A percentile compares a stretch with the other conserved stretches of the same genome.
Evolutionary conservation across 179 eudicot genomes (phyloP).

Genomic region (Amaranthus tricolor): DNA sequence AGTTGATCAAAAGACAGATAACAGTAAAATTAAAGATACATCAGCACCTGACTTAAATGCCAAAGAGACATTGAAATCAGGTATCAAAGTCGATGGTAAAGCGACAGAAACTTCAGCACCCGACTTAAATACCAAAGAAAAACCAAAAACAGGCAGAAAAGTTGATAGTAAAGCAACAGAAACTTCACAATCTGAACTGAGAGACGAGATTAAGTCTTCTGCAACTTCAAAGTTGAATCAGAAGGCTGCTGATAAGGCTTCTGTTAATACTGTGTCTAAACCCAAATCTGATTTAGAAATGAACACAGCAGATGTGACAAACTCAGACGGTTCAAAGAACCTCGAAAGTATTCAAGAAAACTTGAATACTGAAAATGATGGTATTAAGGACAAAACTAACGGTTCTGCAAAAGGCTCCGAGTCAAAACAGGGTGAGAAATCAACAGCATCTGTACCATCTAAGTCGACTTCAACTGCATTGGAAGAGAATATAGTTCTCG

Average conservation of each 20-base stretch:
- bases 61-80: slow-evolving; percentile 39
- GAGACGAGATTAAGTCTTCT: slow-evolving; percentile 12
- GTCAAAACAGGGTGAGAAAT: slow-evolving; percentile 38
- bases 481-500: slow-evolving; percentile 88
- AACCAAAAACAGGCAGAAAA: slow-evolving; percentile 30
- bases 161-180: slow-evolving; percentile 32
- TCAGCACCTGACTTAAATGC: slow-evolving; percentile 34
- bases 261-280: slow-evolving; percentile 19
- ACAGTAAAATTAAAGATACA: slow-evolving; percentile 29
- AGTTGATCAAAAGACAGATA: slow-evolving; percentile 34
- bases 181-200: neutral
- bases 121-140: slow-evolving; percentile 33
- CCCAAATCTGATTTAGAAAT: slow-evolving; percentile 21
- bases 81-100: slow-evolving; percentile 31
- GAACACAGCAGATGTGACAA: slow-evolving; percentile 14
- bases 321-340: slow-evolving; percentile 12
- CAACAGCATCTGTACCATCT: slow-evolving; percentile 31
- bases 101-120: slow-evolving; percentile 28
- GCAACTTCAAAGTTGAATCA: slow-evolving; percentile 24
- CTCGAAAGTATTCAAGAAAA: slow-evolving; percentile 20
- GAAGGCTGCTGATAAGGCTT: slow-evolving; percentile 23
- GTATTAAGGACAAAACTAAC: slow-evolving; percentile 22
- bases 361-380: slow-evolving; percentile 1
- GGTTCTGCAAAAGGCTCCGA: slow-evolving; percentile 13
- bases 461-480: slow-evolving; percentile 39